Conservation (phyloP, 805 yeast genomes). For the Yamadazyma sp. region DNA sequence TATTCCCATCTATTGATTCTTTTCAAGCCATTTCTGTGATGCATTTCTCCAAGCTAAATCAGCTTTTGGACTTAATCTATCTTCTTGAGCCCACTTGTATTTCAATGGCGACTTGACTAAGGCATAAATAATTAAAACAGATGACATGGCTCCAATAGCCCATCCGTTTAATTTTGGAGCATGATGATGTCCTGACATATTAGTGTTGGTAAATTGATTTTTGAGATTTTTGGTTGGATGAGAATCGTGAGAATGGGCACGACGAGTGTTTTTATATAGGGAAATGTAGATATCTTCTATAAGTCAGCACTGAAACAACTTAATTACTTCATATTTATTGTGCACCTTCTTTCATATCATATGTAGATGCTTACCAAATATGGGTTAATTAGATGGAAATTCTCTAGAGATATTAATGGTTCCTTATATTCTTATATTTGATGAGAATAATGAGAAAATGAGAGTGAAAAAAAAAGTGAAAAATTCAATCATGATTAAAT, state of each 20-base stretch:
- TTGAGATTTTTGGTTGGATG: slow-evolving; percentile 10
- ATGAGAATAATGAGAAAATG: background rate
- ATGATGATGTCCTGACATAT: slow-evolving; percentile 22
- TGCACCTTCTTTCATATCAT: too few relatives aligned
- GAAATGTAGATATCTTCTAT: too few relatives aligned
- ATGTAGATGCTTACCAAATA: too few relatives aligned
- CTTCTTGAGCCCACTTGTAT: slow-evolving; percentile 39
- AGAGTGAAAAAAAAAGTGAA: slow-evolving; percentile 9
- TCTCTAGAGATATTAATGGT: too few relatives aligned
- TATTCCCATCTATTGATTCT: slow-evolving; percentile 6
- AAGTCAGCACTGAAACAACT: too few relatives aligned
- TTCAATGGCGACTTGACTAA: slow-evolving; percentile 42
- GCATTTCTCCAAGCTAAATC: slow-evolving; percentile 48
- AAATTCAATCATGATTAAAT: slow-evolving; percentile 2
- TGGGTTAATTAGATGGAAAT: too few relatives aligned
- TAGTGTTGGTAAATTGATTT: background rate
- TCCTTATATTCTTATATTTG: too few relatives aligned
- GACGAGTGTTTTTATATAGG: too few relatives aligned
- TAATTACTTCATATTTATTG: too few relatives aligned
- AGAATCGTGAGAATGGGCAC: slow-evolving; percentile 7
- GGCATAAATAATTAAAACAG: slow-evolving; percentile 35
- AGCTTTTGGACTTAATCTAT: slow-evolving; percentile 45
- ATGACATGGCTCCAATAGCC: slow-evolving; percentile 42
- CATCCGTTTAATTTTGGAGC: slow-evolving; percentile 39
- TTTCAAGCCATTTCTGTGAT: slow-evolving; percentile 43